These are phyloP conservation scores for Mortierella sp. DNA, from an alignment of 371 early-diverging fungal species.

Conservation along the genomic window DNA sequence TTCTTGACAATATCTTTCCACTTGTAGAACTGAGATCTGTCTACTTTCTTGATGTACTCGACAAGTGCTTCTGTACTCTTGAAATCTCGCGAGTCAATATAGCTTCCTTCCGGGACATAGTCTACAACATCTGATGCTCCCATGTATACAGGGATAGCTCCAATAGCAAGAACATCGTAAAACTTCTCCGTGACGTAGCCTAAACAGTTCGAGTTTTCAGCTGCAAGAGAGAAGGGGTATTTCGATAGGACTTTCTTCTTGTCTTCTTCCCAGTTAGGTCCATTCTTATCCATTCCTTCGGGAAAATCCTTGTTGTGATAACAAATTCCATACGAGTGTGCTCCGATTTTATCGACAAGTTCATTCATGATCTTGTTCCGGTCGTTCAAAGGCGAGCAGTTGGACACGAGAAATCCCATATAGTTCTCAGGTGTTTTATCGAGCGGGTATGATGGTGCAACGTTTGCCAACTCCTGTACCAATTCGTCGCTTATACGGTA, in stretches of 20 bases:
- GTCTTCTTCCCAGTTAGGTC: not conserved
- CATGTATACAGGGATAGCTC: conserved; percentile 50
- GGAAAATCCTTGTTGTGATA: conserved; percentile 28
- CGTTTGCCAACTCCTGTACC: not conserved
- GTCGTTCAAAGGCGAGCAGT: not conserved
- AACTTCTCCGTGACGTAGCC: conserved; percentile 57
- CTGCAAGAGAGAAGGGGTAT: conserved; percentile 36
- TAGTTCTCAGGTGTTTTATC: not conserved
- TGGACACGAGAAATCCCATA: not conserved
- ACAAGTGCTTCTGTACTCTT: conserved; percentile 18
- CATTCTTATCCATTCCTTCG: not conserved
- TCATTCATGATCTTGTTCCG: not conserved
- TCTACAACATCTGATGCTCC: conserved; percentile 50
- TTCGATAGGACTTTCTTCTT: conserved; percentile 3
- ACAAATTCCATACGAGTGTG: conserved; percentile 38
- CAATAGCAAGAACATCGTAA: conserved; percentile 33
- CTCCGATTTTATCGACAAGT: conserved; percentile 14
- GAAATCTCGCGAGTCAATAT: conserved; percentile 34
- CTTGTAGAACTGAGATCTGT: conserved; percentile 20
- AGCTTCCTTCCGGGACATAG: conserved; percentile 41
- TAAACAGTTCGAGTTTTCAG: conserved; percentile 51
- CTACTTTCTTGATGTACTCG: conserved; percentile 27
- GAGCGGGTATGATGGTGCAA: not conserved
- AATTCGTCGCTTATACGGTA: not conserved
- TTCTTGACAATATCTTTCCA: conserved; percentile 41